phyloP scores from a whole-genome alignment of 495 filamentous ascomycete species.

The Copromyces sp. region DNA sequence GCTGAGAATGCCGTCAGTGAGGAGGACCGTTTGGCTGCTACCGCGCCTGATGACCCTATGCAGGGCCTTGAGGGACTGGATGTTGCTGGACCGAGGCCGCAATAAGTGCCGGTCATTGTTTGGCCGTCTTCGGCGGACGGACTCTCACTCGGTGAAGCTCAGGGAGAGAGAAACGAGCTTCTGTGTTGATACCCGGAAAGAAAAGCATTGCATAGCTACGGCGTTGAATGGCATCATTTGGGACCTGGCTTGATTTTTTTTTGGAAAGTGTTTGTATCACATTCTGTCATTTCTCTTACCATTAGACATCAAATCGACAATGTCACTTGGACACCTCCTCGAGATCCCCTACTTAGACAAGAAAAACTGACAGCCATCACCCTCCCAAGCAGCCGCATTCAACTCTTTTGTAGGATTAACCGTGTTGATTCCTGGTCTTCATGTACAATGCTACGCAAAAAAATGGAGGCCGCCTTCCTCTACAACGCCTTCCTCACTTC shows the following conservation, averaged over 20 bases:
- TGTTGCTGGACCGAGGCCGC: constrained; percentile 82
- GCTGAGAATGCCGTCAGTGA: constrained; percentile 83
- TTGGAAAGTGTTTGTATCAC: not conserved
- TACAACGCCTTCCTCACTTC: constrained; percentile 1
- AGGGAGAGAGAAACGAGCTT: not conserved
- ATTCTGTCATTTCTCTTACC: not conserved
- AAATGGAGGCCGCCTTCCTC: not conserved
- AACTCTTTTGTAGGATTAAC: not conserved
- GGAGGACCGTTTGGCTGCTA: constrained; percentile 61
- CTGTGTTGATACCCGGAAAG: not conserved
- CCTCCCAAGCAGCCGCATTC: not conserved
- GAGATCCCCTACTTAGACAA: not conserved
- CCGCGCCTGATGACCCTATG: constrained; percentile 75
- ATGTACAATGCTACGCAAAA: not conserved
- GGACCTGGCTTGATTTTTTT: not conserved
- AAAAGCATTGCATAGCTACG: constrained; percentile 31
- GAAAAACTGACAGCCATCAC: not conserved
- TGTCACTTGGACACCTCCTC: not conserved
- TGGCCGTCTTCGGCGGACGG: not conserved
- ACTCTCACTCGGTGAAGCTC: not conserved
- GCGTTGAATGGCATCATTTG: constrained; percentile 23
- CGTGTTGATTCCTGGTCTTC: not conserved
- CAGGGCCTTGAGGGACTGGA: constrained; percentile 88
- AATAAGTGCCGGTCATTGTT: constrained; percentile 32
- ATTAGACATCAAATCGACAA: not conserved